A percentile compares a stretch with the other conserved stretches of the same genome.
phyloP scores from a whole-genome alignment of 192 early-diverging fungal genomes.

The Allomyces javanicus region DNA sequence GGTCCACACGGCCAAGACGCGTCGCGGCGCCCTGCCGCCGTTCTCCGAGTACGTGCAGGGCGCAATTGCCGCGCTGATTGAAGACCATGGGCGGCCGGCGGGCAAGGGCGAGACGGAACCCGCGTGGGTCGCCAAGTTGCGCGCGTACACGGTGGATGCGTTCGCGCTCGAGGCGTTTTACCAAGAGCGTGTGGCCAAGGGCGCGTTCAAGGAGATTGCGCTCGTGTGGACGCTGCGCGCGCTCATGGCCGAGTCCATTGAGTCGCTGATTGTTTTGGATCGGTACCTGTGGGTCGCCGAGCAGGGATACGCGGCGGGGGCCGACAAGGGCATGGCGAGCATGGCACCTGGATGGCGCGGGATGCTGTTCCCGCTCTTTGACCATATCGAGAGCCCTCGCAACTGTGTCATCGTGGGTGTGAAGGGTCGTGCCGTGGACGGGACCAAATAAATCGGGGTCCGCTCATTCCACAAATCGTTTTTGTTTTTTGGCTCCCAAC shows the following conservation, averaged over 20 bases:
- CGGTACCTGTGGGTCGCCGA: slow-evolving; percentile 45
- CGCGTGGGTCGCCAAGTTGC: slow-evolving; percentile 37
- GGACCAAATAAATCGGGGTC: too few species aligned
- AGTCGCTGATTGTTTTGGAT: slow-evolving; percentile 60
- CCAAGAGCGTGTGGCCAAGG: slow-evolving; percentile 10
- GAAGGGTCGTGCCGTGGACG: slow-evolving; percentile 6
- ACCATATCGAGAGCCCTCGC: slow-evolving; percentile 33
- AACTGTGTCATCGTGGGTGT: slow-evolving; percentile 41
- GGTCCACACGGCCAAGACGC: slow-evolving; percentile 20
- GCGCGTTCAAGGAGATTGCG: slow-evolving; percentile 37
- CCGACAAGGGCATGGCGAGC: slow-evolving; percentile 9
- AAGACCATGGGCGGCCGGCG: slow-evolving; percentile 5
- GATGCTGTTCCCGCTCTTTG: slow-evolving; percentile 40
- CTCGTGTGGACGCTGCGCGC: slow-evolving; percentile 64
- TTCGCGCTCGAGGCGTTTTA: slow-evolving; percentile 21
- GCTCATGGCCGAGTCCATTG: slow-evolving; percentile 49
- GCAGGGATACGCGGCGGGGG: slow-evolving; percentile 8
- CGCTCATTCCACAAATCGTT: too few species aligned
- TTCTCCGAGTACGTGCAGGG: neutral
- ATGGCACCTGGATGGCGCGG: neutral
- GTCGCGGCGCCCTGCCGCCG: slow-evolving; percentile 23
- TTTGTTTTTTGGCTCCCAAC: too few species aligned
- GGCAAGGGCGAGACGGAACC: slow-evolving; percentile 27
- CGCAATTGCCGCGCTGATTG: slow-evolving; percentile 2
- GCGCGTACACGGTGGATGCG: slow-evolving; percentile 12